Evolutionary conservation across 345 rosid species (phyloP).

Genomic region (rapeseed (Brassica napus)): Da-Ae NC_063434.1:8184501-8185000

Average conservation of each 20-base stretch:
- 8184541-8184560: conserved; percentile 22
- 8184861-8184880: neutral
- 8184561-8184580: neutral
- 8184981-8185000: conserved; percentile 28
- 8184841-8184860: neutral
- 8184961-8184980: conserved; percentile 35
- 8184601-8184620: neutral
- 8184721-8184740: neutral
- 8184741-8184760: neutral
- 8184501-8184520: conserved; percentile 27
- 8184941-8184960: conserved; percentile 11
- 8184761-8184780: neutral
- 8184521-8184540: conserved; percentile 31
- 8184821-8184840: neutral
- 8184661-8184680: neutral
- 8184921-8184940: conserved; percentile 39
- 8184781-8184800: neutral
- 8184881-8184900: neutral
- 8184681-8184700: too few species aligned
- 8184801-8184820: neutral
- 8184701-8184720: neutral
- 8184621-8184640: neutral
- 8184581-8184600: neutral
- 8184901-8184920: neutral
- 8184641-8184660: too few species aligned